phyloP scores from a whole-genome alignment of 2,329 filamentous ascomycete genomes.

The Annulohypoxylon truncatum region DNA sequence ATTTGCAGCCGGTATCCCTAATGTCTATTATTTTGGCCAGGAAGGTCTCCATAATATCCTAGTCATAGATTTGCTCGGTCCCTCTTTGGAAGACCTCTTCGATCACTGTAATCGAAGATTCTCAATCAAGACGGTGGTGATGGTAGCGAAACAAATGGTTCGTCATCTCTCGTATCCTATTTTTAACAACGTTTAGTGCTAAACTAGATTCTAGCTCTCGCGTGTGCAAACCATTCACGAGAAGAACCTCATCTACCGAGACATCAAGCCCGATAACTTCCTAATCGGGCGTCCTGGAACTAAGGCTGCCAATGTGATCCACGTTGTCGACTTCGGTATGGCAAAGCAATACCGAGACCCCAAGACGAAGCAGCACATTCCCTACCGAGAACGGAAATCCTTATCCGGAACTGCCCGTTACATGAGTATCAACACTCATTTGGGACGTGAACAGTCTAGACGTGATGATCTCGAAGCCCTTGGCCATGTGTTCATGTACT shows the following conservation, averaged over 20 bases:
- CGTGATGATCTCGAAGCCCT: constrained; percentile 94
- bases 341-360: constrained; percentile 99
- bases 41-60: constrained; percentile 99
- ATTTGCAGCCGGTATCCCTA: constrained; percentile 88
- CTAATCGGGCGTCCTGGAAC: constrained; percentile 91
- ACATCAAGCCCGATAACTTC: constrained; percentile 99
- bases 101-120: constrained; percentile 97
- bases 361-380: constrained; percentile 99
- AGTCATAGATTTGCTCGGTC: constrained; percentile 94
- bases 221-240: constrained; percentile 95
- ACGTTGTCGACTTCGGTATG: constrained; percentile 99
- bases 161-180: constrained; percentile 43
- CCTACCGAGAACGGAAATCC: constrained; percentile 96
- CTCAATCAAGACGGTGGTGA: constrained; percentile 96
- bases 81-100: constrained; percentile 95
- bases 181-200: constrained; percentile 40
- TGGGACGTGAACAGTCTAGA: constrained; percentile 94
- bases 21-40: constrained; percentile 99
- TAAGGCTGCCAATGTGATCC: constrained; percentile 97
- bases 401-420: constrained; percentile 96
- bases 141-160: constrained; percentile 99
- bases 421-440: constrained; percentile 99
- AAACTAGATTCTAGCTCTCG: constrained; percentile 71
- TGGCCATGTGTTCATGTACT: constrained; percentile 81
- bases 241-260: constrained; percentile 98